A percentile compares a stretch with the other conserved stretches of the same genome.
phyloP scores from a whole-genome alignment of 257 asterid genomes.

The Striga asiatica region DNA sequence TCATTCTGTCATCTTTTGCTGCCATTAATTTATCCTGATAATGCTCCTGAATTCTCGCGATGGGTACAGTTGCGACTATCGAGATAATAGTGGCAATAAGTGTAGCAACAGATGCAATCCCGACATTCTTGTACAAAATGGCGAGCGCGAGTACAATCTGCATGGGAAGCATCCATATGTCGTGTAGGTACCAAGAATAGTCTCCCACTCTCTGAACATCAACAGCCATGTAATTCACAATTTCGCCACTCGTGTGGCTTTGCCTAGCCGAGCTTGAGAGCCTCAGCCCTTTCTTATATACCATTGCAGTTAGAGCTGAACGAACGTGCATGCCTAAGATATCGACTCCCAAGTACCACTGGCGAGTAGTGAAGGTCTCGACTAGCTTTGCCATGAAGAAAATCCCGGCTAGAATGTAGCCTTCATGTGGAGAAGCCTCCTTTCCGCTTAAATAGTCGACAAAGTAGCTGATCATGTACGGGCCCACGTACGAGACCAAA shows the following conservation, averaged over 20 bases:
- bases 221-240: slow-evolving; percentile 69
- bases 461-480: slow-evolving; percentile 61
- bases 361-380: slow-evolving; percentile 57
- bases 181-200: slow-evolving; percentile 70
- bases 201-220: slow-evolving; percentile 82
- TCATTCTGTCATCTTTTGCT: slow-evolving; percentile 73
- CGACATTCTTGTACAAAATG: slow-evolving; percentile 61
- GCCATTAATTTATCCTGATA: slow-evolving; percentile 71
- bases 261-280: slow-evolving; percentile 67
- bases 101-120: slow-evolving; percentile 60
- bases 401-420: slow-evolving; percentile 56
- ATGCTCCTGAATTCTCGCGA: slow-evolving; percentile 52
- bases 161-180: slow-evolving; percentile 69
- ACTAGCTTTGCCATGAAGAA: slow-evolving; percentile 54
- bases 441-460: slow-evolving; percentile 54
- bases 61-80: slow-evolving; percentile 55
- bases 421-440: slow-evolving; percentile 47
- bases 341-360: slow-evolving; percentile 75
- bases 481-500: slow-evolving; percentile 65
- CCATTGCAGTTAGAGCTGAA: slow-evolving; percentile 75
- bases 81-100: slow-evolving; percentile 57
- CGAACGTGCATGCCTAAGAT: slow-evolving; percentile 71
- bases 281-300: slow-evolving; percentile 58
- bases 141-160: slow-evolving; percentile 66
- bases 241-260: slow-evolving; percentile 56